Base-by-base conservation (phyloP, 2,329 filamentous ascomycete genomes). In the Aureobasidium sp. region DNA sequence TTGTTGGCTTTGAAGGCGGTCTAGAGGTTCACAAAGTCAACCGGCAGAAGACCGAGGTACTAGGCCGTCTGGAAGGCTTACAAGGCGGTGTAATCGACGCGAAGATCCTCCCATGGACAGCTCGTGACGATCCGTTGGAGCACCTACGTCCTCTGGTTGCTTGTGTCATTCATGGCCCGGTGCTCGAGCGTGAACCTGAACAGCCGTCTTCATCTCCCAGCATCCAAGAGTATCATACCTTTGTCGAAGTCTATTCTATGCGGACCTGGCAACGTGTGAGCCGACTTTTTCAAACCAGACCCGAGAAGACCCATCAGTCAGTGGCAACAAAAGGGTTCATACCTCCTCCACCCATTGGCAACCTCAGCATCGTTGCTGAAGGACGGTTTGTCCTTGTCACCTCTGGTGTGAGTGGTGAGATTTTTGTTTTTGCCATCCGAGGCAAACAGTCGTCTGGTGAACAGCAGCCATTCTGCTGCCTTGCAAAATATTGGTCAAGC, bases 401-500 rank as follows among this genome's bases (percentile, higher is more conserved):
- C 61, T 97, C 92, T 55, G 92, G 91, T 2, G 77, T 82, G 26
- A 96, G 90, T 55, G 93, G 93, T 13, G 93, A 97, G 75, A 86
- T 93, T 50, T 96, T 89, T 81, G 78, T 96, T 8, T 97, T 80
- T 65, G 69, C 74, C 6, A 71, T 73, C 1, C 73, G 72, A 50
- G 61, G 66, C 34, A 69, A 70, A 48, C 69, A 65, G 26, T 65
- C 69, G 26, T 59, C 67, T 24, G 71, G 71, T n/a, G 64, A 69
- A 12, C 59, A 66, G 8, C 64, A 67, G 10, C 65, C 67, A 2
- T 87, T 85, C 70, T 78, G 79, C 63, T 97, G 92, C 69, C 80
- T 94, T 61, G 92, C 88, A 24, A 99, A 99, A 76, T 78, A 95
- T 20, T 99, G 94, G 94, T 97, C 94, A 0, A 87, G 59, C 24